Percentiles rank a stretch among this genome's conserved stretches.
Evolutionary conservation across 345 rosid species (phyloP).

Genomic region (Eutrema yunnanense): DNA sequence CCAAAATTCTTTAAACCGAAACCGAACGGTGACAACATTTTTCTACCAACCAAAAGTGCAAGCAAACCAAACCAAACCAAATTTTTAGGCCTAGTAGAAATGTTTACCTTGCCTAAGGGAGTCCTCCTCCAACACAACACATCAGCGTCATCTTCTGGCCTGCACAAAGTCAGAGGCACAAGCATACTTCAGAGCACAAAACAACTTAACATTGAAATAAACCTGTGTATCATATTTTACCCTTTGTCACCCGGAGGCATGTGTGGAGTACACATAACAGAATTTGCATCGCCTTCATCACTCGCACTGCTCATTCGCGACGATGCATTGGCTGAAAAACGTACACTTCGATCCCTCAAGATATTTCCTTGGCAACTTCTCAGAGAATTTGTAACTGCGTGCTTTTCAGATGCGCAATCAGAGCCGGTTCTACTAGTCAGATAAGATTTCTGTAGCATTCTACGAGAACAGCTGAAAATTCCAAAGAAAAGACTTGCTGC

Average conservation of each 20-base stretch:
- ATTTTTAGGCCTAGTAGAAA: background rate
- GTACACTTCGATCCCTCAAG: slow-evolving; percentile 41
- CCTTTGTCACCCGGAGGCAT: slow-evolving; percentile 12
- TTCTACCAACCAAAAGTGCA: too few species aligned
- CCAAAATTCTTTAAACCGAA: too few species aligned
- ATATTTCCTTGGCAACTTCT: slow-evolving; percentile 78
- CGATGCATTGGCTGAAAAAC: slow-evolving; percentile 24
- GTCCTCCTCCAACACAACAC: slow-evolving; percentile 73
- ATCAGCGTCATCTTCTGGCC: slow-evolving; percentile 40
- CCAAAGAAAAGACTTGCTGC: slow-evolving; percentile 52
- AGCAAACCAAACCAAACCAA: background rate
- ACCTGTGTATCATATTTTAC: background rate
- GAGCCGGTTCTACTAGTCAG: slow-evolving; percentile 37
- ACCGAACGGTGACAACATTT: too few species aligned
- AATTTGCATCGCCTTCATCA: slow-evolving; percentile 22
- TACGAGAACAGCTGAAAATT: slow-evolving; percentile 70
- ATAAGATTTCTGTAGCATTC: slow-evolving; percentile 46
- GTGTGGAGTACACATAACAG: slow-evolving; percentile 20
- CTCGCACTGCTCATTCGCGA: slow-evolving; percentile 26
- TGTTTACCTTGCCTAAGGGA: slow-evolving; percentile 49
- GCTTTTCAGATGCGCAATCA: slow-evolving; percentile 44
- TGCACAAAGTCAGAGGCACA: slow-evolving; percentile 30
- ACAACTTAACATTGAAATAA: background rate
- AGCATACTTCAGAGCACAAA: background rate
- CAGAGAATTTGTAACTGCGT: slow-evolving; percentile 41